A percentile compares a stretch with the other conserved stretches of the same genome.
Conservation (phyloP, 2,329 filamentous ascomycete genomes). For the Fusarium devonianum region DNA sequence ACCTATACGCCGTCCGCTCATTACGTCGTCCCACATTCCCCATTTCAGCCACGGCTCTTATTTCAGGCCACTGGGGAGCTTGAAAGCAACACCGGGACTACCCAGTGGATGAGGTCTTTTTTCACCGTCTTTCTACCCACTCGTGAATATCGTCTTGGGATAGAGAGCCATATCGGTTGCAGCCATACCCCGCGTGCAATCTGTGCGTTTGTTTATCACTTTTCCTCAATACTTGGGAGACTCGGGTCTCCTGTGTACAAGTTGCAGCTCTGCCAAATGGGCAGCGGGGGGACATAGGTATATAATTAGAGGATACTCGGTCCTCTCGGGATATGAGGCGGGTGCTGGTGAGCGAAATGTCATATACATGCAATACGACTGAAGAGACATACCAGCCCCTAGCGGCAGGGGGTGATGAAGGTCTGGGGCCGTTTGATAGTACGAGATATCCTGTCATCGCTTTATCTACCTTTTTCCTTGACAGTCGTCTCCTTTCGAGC, state of each 20-base stretch:
- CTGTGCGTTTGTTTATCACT: conserved; percentile 32
- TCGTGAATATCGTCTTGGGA: conserved; percentile 11
- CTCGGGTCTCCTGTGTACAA: conserved; percentile 39
- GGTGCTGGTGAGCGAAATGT: conserved; percentile 31
- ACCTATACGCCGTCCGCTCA: conserved; percentile 52
- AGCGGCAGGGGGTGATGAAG: conserved; percentile 21
- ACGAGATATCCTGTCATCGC: conserved; percentile 42
- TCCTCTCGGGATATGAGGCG: conserved; percentile 35
- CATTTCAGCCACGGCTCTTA: conserved; percentile 38
- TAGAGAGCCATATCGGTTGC: conserved; percentile 15
- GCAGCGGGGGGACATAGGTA: conserved; percentile 15
- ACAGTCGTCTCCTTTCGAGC: conserved; percentile 36
- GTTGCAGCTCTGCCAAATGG: conserved; percentile 11
- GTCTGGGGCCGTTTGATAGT: conserved; percentile 28
- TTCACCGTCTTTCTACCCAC: conserved; percentile 1
- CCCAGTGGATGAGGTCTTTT: conserved; percentile 15
- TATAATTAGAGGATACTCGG: conserved; percentile 33
- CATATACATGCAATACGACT: conserved; percentile 19
- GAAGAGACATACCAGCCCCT: conserved; percentile 20
- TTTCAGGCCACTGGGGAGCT: conserved; percentile 41
- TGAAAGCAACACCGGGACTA: conserved; percentile 24
- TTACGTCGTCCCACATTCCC: conserved; percentile 45
- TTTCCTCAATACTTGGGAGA: conserved; percentile 33
- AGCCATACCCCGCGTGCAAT: conserved; percentile 32
- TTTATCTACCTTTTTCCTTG: conserved; percentile 43